A percentile compares a stretch with the other conserved stretches of the same genome.
phyloP scores from a whole-genome alignment of 371 early-diverging fungal species.

The Phascolomyces articulosus region DNA sequence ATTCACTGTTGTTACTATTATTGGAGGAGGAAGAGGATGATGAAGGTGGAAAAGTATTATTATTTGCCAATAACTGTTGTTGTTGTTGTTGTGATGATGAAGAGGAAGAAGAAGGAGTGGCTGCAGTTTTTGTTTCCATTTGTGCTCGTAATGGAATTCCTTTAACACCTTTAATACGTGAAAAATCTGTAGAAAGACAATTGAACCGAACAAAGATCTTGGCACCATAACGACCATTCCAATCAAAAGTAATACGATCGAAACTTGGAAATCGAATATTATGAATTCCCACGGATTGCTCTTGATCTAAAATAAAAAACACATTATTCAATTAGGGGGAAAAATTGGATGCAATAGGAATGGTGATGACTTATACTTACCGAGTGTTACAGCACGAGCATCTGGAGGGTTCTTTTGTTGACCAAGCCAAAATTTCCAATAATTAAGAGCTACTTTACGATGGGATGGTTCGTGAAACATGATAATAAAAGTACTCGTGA shows the following conservation, averaged over 20 bases:
- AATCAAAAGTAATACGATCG: conserved; percentile 74
- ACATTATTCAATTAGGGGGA: no score
- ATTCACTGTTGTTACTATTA: conserved; percentile 10
- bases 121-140: conserved; percentile 28
- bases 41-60: not conserved
- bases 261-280: conserved; percentile 62
- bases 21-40: not conserved
- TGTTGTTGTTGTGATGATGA: no score
- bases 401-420: conserved; percentile 70
- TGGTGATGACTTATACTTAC: conserved; percentile 23
- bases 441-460: conserved; percentile 66
- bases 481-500: conserved; percentile 66
- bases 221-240: conserved; percentile 74
- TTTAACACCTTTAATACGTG: conserved; percentile 84
- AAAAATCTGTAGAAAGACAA: conserved; percentile 84
- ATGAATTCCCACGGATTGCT: conserved; percentile 48
- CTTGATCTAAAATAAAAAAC: no score
- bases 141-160: conserved; percentile 73
- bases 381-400: conserved; percentile 72
- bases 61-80: not conserved
- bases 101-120: not conserved
- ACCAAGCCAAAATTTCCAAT: conserved; percentile 83
- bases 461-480: conserved; percentile 79
- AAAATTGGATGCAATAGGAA: no score
- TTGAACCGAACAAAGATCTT: conserved; percentile 77